Evolutionary conservation across 1,284 basidiomycete species (phyloP), one percentile per base, ranked within the genome.

Genomic region (Tylopilus sp.): DNA sequence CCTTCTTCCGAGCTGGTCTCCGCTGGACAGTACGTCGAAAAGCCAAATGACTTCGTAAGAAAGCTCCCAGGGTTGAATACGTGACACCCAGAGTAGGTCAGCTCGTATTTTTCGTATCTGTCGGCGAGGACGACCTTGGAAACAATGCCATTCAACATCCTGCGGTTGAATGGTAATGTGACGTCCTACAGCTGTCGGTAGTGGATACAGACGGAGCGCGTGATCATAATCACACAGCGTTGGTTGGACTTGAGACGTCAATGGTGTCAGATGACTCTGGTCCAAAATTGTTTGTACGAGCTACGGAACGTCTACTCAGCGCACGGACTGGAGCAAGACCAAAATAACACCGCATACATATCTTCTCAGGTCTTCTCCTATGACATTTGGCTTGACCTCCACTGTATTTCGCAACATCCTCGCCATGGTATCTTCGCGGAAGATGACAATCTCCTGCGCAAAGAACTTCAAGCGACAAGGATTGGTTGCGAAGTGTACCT

Each of bases 41-140:
- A 95, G 15, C 81, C 77, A 58, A 90, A 87, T 3, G 85, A 78
- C 38, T 80, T 86, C 8, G 87, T 82, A 15, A 92, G 74, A 61
- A 95, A 94, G 45, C 85, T 84, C 12, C 97, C 96, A 0, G 97
- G 97, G 67, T 99, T 99, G 76, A 99, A 94, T 26, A 99, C 97
- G 69, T 98, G 96, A 63, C 97, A 99, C 6, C 92, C 93, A 55
- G 96, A 95, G 65, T 99, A 99, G 1, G 95, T 99, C 57, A 98
- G 77, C 61, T 97, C 93, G 68, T 92, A 99, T 31, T 90, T 81
- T 63, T 98, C 95, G 66, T 97, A 98, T 67, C 89, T 93, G 71
- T 99, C 97, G 1, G 97, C 97, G 11, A 99, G 77, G n/a, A 99
- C 79, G 19, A 97, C 75, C 92, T 96, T 59, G 11, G 40, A 35